Evolutionary conservation across 495 filamentous ascomycete species (phyloP), one percentile per base, ranked within the genome.

Genomic region (Talaromyces wortmannii): DNA sequence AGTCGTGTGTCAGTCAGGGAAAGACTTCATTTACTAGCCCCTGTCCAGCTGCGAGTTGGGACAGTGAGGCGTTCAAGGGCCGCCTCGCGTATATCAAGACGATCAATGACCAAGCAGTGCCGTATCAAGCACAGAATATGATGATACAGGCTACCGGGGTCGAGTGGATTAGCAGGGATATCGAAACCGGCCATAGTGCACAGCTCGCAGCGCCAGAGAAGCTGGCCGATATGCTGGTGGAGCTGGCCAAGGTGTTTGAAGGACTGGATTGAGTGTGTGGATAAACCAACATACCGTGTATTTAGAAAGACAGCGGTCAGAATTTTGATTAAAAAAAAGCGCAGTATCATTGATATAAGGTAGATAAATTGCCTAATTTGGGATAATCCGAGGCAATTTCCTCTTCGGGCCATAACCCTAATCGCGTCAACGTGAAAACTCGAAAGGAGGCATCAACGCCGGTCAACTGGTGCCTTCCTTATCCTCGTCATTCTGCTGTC

Each of bases 41-140:
- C 6, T 61, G 65, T 53, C 65, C 65, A 8, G 53, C 57, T 55
- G 61, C 63, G 18, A 63, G 56, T 6, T 66, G 65, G 63, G 57
- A 57, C 5, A 63, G 62, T 30, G 56, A 59, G 31, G 50, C 48
- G 1, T 63, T 53, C 45, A 18, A 47, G 6, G 58, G 58, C 3
- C 56, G 59, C 0, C 43, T 64, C 36, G 65, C 55, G 0, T 66
- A 57, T 40, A 58, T 68, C 31, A 60, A 64, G 15, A 63, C 61
- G 5, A 45, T 60, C 3, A 43, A 58, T 3, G 63, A 68, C 52
- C 42, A 7, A 4, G 63, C 63, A 0, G 61, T 68, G 6, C 58
- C 63, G 0, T 61, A 60, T 47, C 59, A 59, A 36, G 61, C 63
- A n/a, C 65, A 68, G 40, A 59, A 48, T 10, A 60, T 55, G 0